Evolutionary conservation across 176 grass and related monocot species (phyloP).

Genomic region (Cymbopogon citratus): DNA sequence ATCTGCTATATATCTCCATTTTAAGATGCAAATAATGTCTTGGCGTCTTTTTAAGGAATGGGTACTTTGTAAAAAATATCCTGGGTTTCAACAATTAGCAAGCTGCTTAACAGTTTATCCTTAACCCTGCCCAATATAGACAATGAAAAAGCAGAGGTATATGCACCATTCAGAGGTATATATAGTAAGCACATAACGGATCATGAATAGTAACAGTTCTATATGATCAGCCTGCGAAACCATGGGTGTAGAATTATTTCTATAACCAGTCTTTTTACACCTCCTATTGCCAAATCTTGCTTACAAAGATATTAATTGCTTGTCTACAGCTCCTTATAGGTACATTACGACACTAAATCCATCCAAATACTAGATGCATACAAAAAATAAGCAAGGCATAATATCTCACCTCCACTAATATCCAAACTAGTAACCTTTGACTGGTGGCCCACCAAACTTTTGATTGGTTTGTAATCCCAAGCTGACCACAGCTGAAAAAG

Average conservation of each 20-base stretch:
- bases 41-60: too few species aligned
- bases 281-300: neutral
- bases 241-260: neutral
- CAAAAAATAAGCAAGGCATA: conserved; percentile 6
- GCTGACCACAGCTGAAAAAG: conserved; percentile 79
- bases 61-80: too few species aligned
- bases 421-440: conserved; percentile 97
- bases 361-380: neutral
- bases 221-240: neutral
- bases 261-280: neutral
- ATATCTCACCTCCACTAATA: conserved; percentile 73
- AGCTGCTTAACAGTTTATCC: too few species aligned
- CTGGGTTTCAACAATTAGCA: too few species aligned
- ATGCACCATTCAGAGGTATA: too few species aligned
- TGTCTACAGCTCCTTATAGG: neutral
- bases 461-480: conserved; percentile 87
- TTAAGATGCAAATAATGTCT: too few species aligned
- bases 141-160: too few species aligned
- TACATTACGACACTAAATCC: neutral
- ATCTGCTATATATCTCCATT: too few species aligned
- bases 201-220: too few species aligned
- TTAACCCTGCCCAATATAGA: too few species aligned
- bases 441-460: conserved; percentile 79
- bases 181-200: too few species aligned
- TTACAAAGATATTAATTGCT: neutral